Percentiles rank a stretch among this genome's conserved stretches.
These are phyloP conservation scores for Mycena latifolia DNA, from an alignment of 768 basidiomycete species.

Conservation along the genomic window DNA sequence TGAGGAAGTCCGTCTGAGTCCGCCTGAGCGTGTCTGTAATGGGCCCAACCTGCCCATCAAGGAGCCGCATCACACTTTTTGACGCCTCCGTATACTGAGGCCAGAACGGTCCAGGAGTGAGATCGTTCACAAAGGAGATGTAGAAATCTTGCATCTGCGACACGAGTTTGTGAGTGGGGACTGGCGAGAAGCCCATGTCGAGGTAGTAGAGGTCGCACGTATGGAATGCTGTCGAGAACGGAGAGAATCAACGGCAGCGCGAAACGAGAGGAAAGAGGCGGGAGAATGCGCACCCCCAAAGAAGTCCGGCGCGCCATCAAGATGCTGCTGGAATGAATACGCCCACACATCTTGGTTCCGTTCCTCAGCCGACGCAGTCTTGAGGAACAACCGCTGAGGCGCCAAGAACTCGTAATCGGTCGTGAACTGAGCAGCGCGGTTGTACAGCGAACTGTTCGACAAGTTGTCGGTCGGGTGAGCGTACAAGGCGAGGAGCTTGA, in stretches of 20 bases:
- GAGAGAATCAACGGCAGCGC: conserved; percentile 1
- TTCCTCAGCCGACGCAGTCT: not conserved
- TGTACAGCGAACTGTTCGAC: conserved; percentile 7
- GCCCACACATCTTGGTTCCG: too few relatives aligned
- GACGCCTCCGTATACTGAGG: too few relatives aligned
- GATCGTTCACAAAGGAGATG: conserved; percentile 15
- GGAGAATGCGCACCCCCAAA: too few relatives aligned
- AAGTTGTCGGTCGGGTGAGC: conserved; percentile 8
- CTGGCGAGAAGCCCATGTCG: conserved; percentile 3
- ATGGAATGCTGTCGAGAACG: conserved; percentile 10
- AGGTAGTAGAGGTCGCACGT: conserved; percentile 17
- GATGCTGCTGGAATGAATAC: too few relatives aligned
- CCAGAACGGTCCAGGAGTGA: too few relatives aligned
- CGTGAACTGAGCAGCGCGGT: not conserved
- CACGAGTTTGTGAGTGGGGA: not conserved
- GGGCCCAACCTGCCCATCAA: too few relatives aligned
- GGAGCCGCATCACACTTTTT: too few relatives aligned
- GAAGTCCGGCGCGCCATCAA: too few relatives aligned
- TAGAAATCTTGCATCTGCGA: conserved; percentile 19
- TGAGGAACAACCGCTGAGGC: conserved; percentile 15
- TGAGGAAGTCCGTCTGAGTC: too few relatives aligned
- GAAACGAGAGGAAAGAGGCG: too few relatives aligned
- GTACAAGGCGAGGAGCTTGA: conserved; percentile 11
- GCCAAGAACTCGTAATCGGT: conserved; percentile 14
- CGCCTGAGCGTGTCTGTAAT: too few relatives aligned